A percentile compares a stretch with the other conserved stretches of the same genome.
These are phyloP conservation scores for Tetradesmus lagerheimii DNA, from an alignment of 139 green algal genomes.

Conservation along the genomic window DNA sequence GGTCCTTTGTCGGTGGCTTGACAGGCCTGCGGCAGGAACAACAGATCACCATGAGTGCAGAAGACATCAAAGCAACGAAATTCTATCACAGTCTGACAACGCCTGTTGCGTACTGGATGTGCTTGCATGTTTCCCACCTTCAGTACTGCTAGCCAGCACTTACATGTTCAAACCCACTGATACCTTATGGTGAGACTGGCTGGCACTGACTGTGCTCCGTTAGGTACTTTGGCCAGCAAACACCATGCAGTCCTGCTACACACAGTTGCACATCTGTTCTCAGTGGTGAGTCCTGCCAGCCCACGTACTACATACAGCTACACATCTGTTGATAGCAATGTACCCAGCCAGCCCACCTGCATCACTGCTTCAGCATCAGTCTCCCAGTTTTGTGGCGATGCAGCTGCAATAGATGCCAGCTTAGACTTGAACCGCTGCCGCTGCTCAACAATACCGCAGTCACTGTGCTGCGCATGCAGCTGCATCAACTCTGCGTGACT, in stretches of 20 bases:
- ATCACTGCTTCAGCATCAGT: background rate
- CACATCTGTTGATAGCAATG: background rate
- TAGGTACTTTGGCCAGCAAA: too few relatives aligned
- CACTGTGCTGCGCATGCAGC: background rate
- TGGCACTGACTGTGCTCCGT: too few relatives aligned
- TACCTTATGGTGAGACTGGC: too few relatives aligned
- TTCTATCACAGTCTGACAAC: too few relatives aligned
- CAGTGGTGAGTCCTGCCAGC: background rate
- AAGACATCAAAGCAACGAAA: too few relatives aligned
- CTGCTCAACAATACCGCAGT: background rate
- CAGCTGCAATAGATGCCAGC: background rate
- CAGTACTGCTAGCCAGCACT: too few relatives aligned
- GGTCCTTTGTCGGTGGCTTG: constrained; percentile 14
- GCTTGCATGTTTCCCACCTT: too few relatives aligned
- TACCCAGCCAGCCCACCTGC: background rate
- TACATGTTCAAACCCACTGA: too few relatives aligned
- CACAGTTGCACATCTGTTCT: background rate
- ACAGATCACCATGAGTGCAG: background rate
- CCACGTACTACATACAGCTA: too few relatives aligned
- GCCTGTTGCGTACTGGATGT: too few relatives aligned
- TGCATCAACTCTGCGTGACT: background rate
- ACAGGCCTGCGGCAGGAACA: background rate
- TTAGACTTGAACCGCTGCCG: background rate
- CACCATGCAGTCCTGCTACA: too few relatives aligned
- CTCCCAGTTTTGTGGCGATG: background rate